A percentile compares a stretch with the other conserved stretches of the same genome.
phyloP scores from a whole-genome alignment of 306 rosid genomes.

The Prunus davidiana region DNA sequence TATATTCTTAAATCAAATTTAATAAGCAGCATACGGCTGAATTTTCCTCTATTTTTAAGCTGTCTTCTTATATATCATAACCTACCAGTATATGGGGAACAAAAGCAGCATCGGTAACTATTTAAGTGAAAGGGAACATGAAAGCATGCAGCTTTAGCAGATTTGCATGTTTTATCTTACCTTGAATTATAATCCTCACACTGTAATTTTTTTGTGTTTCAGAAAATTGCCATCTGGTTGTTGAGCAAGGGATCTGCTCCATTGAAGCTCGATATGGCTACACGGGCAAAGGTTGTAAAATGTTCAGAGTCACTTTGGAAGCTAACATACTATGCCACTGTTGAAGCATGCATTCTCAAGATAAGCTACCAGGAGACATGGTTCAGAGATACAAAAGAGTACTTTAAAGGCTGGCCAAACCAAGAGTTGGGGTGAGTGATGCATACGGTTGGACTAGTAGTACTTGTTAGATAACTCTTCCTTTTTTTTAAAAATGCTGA shows the following conservation, averaged over 20 bases:
- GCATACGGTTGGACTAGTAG: constrained; percentile 12
- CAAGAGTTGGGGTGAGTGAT: constrained; percentile 77
- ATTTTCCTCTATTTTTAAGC: too few relatives aligned
- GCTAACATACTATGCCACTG: constrained; percentile 71
- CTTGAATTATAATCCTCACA: not conserved
- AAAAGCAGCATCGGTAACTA: too few relatives aligned
- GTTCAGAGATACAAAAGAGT: constrained; percentile 62
- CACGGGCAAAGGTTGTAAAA: constrained; percentile 65
- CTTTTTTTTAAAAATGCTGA: not conserved
- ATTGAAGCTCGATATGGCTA: constrained; percentile 57
- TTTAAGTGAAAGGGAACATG: too few relatives aligned
- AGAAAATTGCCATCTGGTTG: constrained; percentile 70
- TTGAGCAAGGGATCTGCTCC: constrained; percentile 50
- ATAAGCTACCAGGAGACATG: constrained; percentile 63
- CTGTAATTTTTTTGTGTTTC: constrained; percentile 12
- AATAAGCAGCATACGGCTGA: not conserved
- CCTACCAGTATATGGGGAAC: too few relatives aligned
- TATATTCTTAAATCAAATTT: too few relatives aligned
- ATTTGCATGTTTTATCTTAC: not conserved
- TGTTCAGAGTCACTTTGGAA: constrained; percentile 98
- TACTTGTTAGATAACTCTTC: not conserved
- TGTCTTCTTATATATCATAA: too few relatives aligned
- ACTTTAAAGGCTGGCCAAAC: constrained; percentile 84
- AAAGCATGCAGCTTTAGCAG: too few relatives aligned
- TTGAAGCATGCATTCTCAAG: constrained; percentile 67